A percentile compares a stretch with the other conserved stretches of the same genome.
These are phyloP conservation scores for Kazachstania taianensis DNA, from an alignment of 805 yeast species.

Conservation along the genomic window DNA sequence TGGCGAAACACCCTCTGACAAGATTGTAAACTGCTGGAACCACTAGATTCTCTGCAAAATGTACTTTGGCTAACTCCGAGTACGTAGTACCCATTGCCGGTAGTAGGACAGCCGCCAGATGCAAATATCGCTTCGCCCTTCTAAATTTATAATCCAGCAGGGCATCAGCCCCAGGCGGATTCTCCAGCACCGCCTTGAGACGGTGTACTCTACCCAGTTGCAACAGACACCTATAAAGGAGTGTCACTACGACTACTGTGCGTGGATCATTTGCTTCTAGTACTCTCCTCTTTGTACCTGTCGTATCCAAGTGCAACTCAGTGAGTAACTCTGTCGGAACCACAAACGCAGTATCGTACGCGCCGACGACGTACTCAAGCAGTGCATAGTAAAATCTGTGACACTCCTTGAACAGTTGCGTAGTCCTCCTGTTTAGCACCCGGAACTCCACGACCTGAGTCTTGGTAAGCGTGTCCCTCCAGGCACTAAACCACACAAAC, in stretches of 20 bases:
- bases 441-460: conserved; percentile 39
- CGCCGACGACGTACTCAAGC: conserved; percentile 17
- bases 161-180: conserved; percentile 29
- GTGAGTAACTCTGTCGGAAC: conserved; percentile 6
- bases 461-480: neutral
- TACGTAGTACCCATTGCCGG: conserved; percentile 8
- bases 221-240: conserved; percentile 24
- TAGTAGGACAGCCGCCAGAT: conserved; percentile 3
- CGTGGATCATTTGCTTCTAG: conserved; percentile 6
- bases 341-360: conserved; percentile 9
- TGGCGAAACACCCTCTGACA: conserved; percentile 4
- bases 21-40: conserved; percentile 1
- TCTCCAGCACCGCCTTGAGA: conserved; percentile 41
- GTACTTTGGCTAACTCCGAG: conserved; percentile 3
- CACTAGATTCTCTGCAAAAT: neutral
- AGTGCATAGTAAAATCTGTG: conserved; percentile 40
- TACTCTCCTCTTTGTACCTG: neutral
- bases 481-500: neutral
- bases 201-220: conserved; percentile 51
- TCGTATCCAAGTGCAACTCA: conserved; percentile 7
- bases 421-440: conserved; percentile 41
- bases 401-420: conserved; percentile 40
- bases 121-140: conserved; percentile 6
- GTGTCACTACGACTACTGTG: neutral
- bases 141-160: conserved; percentile 14